Base-by-base conservation (phyloP, 2,329 filamentous ascomycete species). In the Sclerotinia glacialis region DNA sequence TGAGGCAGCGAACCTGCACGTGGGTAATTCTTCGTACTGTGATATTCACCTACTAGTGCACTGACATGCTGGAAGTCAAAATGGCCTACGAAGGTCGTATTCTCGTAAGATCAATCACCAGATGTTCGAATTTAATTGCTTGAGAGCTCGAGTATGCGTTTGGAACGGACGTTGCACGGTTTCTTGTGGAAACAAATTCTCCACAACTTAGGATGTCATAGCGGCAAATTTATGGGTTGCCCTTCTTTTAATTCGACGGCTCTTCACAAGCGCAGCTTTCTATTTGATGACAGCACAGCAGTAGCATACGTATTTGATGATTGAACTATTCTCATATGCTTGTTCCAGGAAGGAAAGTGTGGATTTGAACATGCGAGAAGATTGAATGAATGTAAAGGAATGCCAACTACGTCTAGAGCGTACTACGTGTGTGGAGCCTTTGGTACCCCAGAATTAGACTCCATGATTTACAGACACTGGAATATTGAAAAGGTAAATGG, bases 121-220 rank as follows among this genome's bases (percentile, higher is more conserved):
- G 56, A 46, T 34, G 21, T 60, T 42, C 28, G 28, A 37, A n/a
- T 26, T 6, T 21, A 23, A 37, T 37, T 60, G 28, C 28, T 47
- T 37, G 55, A 31, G 55, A 59, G 40, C 18, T 26, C 26, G 26
- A 46, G 18, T 16, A 46, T 21, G 23, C 44, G 12, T 8, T 14
- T 34, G 28, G 56, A 60, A 60, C 42, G 21, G 56, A 60, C 56
- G 42, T 34, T 28, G 56, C 56, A 60, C 56, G 28, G 40, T 23
- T 59, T 26, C 8, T 28, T 47, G 56, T 21, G 37, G 34, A 14
- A 37, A n/a, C 44, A 28, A 7, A 18, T 49, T 49, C 44, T 21
- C 56, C 56, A 60, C 56, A 47, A 37, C 42, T 34, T n/a, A 34
- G 23, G 42, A 60, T 23, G 37, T 55, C 53, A 40, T 60, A 47